These are phyloP conservation scores for Lichtheimia ramosa DNA, from an alignment of 371 early-diverging fungal species.

Conservation along the genomic window DNA sequence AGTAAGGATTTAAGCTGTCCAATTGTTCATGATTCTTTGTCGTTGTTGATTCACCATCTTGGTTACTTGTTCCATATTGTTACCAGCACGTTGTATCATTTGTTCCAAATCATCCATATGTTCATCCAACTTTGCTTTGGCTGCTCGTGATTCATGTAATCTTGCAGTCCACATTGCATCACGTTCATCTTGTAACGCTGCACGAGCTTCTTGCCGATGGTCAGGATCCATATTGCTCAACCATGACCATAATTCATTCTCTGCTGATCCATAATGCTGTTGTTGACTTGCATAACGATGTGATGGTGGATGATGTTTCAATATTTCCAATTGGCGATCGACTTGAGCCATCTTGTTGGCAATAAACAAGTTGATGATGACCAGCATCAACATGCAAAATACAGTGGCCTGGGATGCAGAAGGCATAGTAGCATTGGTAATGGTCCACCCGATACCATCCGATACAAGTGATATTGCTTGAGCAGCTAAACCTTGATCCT, in stretches of 20 bases:
- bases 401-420: slow-evolving; percentile 28
- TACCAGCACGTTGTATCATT: slow-evolving; percentile 38
- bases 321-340: slow-evolving; percentile 24
- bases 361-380: slow-evolving; percentile 35
- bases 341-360: slow-evolving; percentile 40
- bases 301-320: not conserved
- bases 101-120: slow-evolving; percentile 37
- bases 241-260: slow-evolving; percentile 33
- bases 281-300: not conserved
- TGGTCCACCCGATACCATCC: slow-evolving; percentile 8
- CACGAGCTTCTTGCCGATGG: slow-evolving; percentile 7
- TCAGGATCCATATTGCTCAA: slow-evolving; percentile 29
- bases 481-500: not conserved
- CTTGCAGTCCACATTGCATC: slow-evolving; percentile 6
- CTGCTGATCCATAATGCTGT: not conserved
- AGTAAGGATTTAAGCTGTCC: not conserved
- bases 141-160: slow-evolving; percentile 17
- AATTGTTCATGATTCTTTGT: slow-evolving; percentile 18
- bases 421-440: slow-evolving; percentile 16
- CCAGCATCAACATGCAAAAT: slow-evolving; percentile 36
- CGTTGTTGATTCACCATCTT: slow-evolving; percentile 30
- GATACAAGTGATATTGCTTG: not conserved
- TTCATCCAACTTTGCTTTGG: slow-evolving; percentile 27
- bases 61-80: slow-evolving; percentile 38
- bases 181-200: slow-evolving; percentile 5